These are phyloP conservation scores for Sanghuangporus sanghuang DNA, from an alignment of 1,284 basidiomycete species.

Conservation along the genomic window DNA sequence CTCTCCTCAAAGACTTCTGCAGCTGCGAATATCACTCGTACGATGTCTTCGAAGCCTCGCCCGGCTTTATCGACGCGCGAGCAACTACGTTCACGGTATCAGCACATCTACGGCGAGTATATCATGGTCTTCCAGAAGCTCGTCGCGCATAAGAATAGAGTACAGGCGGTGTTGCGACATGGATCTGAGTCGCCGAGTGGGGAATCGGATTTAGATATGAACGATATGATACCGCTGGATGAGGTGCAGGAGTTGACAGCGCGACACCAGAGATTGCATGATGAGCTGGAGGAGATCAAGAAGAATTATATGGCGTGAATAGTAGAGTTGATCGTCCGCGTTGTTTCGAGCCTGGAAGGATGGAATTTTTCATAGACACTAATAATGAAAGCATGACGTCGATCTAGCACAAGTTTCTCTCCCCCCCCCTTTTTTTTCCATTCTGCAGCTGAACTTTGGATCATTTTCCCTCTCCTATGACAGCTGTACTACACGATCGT, in stretches of 20 bases:
- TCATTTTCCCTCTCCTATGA: no score
- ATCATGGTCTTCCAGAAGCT: constrained; percentile 41
- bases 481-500: no score
- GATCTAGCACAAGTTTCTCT: not conserved
- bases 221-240: constrained; percentile 47
- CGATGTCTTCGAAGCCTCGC: constrained; percentile 9
- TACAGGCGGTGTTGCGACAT: constrained; percentile 36
- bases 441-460: not conserved
- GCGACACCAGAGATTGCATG: constrained; percentile 15
- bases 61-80: constrained; percentile 44
- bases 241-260: constrained; percentile 39
- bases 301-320: constrained; percentile 4
- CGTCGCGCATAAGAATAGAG: constrained; percentile 41
- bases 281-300: constrained; percentile 18
- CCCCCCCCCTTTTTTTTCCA: not conserved
- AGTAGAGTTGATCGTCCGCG: not conserved
- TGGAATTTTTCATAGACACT: not conserved
- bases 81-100: constrained; percentile 47
- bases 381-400: not conserved
- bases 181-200: constrained; percentile 20
- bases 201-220: constrained; percentile 30
- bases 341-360: not conserved
- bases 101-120: constrained; percentile 45
- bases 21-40: not conserved
- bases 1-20: constrained; percentile 4